Evolutionary conservation across 805 yeast species (phyloP).

Genomic region (Torulaspora maleeae): DNA sequence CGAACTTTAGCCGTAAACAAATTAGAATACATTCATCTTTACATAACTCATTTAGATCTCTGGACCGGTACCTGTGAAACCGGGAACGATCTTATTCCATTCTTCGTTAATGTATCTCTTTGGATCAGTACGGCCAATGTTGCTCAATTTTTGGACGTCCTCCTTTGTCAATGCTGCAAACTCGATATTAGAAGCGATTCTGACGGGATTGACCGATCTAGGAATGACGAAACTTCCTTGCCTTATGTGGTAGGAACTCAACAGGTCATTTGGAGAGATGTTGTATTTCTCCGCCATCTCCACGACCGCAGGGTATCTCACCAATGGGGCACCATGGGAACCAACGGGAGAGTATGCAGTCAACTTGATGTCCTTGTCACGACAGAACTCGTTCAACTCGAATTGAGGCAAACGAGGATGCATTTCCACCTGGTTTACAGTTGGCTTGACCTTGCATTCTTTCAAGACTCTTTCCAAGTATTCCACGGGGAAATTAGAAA

Average conservation of each 20-base stretch:
- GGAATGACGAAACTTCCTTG: constrained; percentile 62
- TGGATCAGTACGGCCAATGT: constrained; percentile 32
- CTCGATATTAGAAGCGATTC: constrained; percentile 46
- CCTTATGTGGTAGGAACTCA: constrained; percentile 58
- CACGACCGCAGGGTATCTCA: constrained; percentile 46
- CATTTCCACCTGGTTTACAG: constrained; percentile 57
- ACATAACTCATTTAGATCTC: neutral
- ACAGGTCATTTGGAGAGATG: constrained; percentile 51
- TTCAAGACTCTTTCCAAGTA: constrained; percentile 40
- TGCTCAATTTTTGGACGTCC: constrained; percentile 39
- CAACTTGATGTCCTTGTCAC: constrained; percentile 47
- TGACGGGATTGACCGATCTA: constrained; percentile 62
- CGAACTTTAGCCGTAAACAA: neutral
- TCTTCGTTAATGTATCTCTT: constrained; percentile 33
- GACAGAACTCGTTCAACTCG: constrained; percentile 50
- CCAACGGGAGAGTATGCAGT: constrained; percentile 65
- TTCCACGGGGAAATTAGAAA: constrained; percentile 47
- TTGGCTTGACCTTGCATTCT: constrained; percentile 48
- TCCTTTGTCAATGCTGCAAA: constrained; percentile 39
- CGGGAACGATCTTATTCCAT: constrained; percentile 30
- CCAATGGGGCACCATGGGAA: constrained; percentile 57
- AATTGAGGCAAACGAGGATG: constrained; percentile 71
- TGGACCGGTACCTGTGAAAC: constrained; percentile 26
- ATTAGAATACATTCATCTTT: neutral
- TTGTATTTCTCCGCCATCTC: constrained; percentile 54